phyloP scores from a whole-genome alignment of 768 basidiomycete genomes.

The Termitomyces titanicus region DNA sequence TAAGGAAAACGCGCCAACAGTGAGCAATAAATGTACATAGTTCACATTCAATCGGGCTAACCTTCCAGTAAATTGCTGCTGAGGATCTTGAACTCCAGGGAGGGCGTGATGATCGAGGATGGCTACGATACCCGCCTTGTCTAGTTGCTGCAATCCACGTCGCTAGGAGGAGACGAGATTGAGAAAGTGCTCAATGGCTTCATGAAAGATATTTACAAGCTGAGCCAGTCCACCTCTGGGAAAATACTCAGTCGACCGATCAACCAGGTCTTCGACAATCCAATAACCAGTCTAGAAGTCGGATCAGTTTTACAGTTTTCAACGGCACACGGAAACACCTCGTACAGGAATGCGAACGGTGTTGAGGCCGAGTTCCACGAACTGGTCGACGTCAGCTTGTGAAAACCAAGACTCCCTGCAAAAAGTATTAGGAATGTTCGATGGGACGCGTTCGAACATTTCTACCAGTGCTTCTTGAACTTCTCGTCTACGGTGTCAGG shows the following conservation, averaged over 20 bases:
- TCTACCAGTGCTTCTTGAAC: constrained; percentile 64
- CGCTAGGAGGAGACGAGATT: constrained; percentile 34
- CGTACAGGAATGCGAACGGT: constrained; percentile 74
- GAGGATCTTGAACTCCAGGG: constrained; percentile 61
- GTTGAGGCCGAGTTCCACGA: constrained; percentile 59
- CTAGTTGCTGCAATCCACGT: constrained; percentile 58
- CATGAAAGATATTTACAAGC: constrained; percentile 42
- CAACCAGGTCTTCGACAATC: constrained; percentile 72
- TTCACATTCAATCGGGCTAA: constrained; percentile 23
- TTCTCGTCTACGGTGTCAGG: constrained; percentile 53
- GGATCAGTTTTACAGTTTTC: background rate
- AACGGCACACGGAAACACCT: background rate
- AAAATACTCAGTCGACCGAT: constrained; percentile 57
- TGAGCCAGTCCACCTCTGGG: constrained; percentile 66
- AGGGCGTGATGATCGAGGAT: constrained; percentile 69
- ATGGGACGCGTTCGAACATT: background rate
- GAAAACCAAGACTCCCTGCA: constrained; percentile 70
- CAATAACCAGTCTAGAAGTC: constrained; percentile 68
- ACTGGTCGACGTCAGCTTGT: constrained; percentile 51
- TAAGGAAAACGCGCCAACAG: background rate
- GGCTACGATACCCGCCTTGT: constrained; percentile 57
- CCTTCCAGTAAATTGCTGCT: constrained; percentile 69
- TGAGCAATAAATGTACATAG: background rate
- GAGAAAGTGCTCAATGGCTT: background rate
- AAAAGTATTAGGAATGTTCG: background rate